A percentile compares a stretch with the other conserved stretches of the same genome.
Evolutionary conservation across 495 filamentous ascomycete genomes (phyloP).

Genomic region (Penicillium ochrochloron): DNA sequence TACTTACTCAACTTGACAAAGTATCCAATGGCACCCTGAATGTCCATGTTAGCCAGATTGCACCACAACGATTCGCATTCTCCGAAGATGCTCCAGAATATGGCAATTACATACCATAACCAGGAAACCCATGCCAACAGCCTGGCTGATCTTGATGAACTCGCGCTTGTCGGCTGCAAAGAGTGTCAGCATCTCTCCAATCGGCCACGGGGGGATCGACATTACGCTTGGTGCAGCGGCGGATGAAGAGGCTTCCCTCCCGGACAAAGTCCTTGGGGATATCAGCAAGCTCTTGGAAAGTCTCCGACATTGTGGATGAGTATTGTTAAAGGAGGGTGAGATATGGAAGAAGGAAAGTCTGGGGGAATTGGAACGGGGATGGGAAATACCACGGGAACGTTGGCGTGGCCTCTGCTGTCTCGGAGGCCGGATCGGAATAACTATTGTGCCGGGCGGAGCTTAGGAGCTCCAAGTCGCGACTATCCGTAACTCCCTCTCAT

Average conservation of each 20-base stretch:
- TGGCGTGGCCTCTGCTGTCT: constrained; percentile 18
- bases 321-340: constrained; percentile 7
- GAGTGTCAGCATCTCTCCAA: constrained; percentile 23
- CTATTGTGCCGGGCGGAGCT: constrained; percentile 9
- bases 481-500: constrained; percentile 6
- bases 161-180: constrained; percentile 74
- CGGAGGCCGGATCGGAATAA: constrained; percentile 8
- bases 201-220: constrained; percentile 21
- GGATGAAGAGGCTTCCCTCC: constrained; percentile 81
- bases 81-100: neutral
- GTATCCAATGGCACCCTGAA: constrained; percentile 73
- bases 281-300: constrained; percentile 77
- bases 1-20: constrained; percentile 87
- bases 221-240: constrained; percentile 82
- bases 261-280: constrained; percentile 82
- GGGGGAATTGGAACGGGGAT: constrained; percentile 10
- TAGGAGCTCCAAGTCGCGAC: constrained; percentile 8
- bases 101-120: constrained; percentile 66
- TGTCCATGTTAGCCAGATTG: constrained; percentile 21
- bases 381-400: constrained; percentile 13
- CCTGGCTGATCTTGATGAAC: constrained; percentile 94
- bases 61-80: neutral
- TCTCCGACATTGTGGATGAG: constrained; percentile 65
- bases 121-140: constrained; percentile 90
- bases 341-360: constrained; percentile 13